Evolutionary conservation across 129 eudicot genomes (phyloP).

Genomic region (Flaveria linearis): DNA sequence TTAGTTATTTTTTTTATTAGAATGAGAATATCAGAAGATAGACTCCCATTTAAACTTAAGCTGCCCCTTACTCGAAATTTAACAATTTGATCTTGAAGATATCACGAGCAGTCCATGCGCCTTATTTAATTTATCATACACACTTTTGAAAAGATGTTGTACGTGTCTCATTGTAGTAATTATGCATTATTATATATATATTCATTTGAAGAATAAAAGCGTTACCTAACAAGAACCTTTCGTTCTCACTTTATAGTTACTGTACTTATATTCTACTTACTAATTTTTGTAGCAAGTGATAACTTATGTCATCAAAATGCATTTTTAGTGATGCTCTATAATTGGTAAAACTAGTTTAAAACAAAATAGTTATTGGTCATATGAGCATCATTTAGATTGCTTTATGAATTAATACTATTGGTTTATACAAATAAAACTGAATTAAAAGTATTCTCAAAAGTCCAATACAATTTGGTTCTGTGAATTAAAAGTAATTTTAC

Average conservation of each 20-base stretch:
- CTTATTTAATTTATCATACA: too few relatives aligned
- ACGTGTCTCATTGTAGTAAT: background rate
- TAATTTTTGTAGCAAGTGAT: conserved; percentile 9
- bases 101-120: too few relatives aligned
- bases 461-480: conserved; percentile 29
- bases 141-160: too few relatives aligned
- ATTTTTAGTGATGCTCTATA: conserved; percentile 25
- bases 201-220: too few relatives aligned
- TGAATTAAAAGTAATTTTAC: conserved; percentile 28
- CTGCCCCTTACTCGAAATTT: too few relatives aligned
- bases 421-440: background rate
- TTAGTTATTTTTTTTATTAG: too few relatives aligned
- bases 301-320: conserved; percentile 35
- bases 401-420: conserved; percentile 22
- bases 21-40: too few relatives aligned
- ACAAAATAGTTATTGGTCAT: conserved; percentile 29
- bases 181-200: background rate
- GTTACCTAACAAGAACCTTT: background rate
- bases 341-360: conserved; percentile 26
- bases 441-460: conserved; percentile 26
- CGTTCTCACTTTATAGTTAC: background rate
- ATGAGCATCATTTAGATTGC: conserved; percentile 28
- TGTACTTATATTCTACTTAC: background rate
- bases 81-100: too few relatives aligned
- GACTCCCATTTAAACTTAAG: too few relatives aligned